These are phyloP conservation scores for Nakataea oryzae DNA, from an alignment of 2,329 filamentous ascomycete species.

Conservation along the genomic window DNA sequence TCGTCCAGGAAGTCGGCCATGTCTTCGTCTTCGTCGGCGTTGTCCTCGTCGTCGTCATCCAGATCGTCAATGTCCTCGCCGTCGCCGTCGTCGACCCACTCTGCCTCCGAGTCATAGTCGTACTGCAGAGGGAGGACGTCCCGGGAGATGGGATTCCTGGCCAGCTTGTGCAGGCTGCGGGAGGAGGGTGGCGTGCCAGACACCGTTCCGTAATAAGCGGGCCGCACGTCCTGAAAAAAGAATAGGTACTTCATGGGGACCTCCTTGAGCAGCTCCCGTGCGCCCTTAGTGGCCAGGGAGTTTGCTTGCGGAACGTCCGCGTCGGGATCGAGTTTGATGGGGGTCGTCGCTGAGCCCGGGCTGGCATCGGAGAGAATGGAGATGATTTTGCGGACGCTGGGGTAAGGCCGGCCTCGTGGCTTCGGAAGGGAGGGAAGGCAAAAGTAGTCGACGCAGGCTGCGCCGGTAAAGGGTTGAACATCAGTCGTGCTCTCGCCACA, in stretches of 20 bases:
- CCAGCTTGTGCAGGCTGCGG: constrained; percentile 38
- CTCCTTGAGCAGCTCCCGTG: constrained; percentile 30
- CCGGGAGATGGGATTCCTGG: constrained; percentile 41
- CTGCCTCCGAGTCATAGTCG: constrained; percentile 77
- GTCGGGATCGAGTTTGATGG: constrained; percentile 14
- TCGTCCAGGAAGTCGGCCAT: constrained; percentile 88
- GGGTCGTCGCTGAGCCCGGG: constrained; percentile 21
- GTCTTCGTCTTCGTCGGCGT: constrained; percentile 63
- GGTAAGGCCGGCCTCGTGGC: constrained; percentile 34
- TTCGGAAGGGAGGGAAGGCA: constrained; percentile 26
- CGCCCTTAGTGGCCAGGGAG: constrained; percentile 12
- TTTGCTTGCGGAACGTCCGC: neutral
- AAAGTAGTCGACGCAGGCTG: constrained; percentile 32
- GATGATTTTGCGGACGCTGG: constrained; percentile 52
- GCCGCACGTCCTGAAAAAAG: constrained; percentile 56
- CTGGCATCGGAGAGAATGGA: constrained; percentile 18
- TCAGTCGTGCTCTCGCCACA: constrained; percentile 31
- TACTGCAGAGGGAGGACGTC: constrained; percentile 57
- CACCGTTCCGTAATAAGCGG: constrained; percentile 63
- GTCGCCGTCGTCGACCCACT: constrained; percentile 69
- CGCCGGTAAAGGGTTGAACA: constrained; percentile 23
- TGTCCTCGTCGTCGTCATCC: constrained; percentile 62
- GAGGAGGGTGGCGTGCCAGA: constrained; percentile 43
- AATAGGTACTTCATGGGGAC: constrained; percentile 54
- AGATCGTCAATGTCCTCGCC: constrained; percentile 60